Conservation (phyloP, 2,329 filamentous ascomycete genomes). For the Ophiostoma sp. region DNA sequence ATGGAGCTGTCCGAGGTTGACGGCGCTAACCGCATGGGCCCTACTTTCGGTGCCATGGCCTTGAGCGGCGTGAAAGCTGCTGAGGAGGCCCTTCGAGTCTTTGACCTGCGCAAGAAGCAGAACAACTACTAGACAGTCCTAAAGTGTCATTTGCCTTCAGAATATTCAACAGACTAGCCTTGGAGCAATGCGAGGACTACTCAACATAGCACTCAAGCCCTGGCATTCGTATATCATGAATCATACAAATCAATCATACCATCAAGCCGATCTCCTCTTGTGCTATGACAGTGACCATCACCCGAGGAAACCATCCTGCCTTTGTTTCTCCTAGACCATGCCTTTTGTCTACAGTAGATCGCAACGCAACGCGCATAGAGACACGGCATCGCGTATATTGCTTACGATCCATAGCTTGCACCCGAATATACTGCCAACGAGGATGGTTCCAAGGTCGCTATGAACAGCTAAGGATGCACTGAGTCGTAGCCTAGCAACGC, state of each 20-base stretch:
- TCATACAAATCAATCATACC: background rate
- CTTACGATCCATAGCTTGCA: background rate
- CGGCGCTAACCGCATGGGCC: constrained; percentile 86
- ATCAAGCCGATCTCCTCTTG: background rate
- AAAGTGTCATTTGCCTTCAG: background rate
- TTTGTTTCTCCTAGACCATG: too few species aligned
- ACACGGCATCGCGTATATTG: background rate
- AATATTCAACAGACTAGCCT: constrained; percentile 2
- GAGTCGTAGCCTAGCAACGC: background rate
- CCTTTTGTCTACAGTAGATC: too few species aligned
- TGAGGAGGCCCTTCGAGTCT: constrained; percentile 74
- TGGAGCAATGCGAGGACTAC: background rate
- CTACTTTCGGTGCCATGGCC: constrained; percentile 85
- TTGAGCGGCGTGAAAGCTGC: constrained; percentile 85
- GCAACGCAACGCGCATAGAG: background rate
- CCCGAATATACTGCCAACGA: background rate
- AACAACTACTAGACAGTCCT: constrained; percentile 9
- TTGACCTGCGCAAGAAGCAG: constrained; percentile 62
- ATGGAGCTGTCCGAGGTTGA: constrained; percentile 93
- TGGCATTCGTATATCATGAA: background rate
- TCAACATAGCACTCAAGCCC: background rate
- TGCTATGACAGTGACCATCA: background rate
- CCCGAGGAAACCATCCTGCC: background rate
- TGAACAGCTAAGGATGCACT: too few species aligned
- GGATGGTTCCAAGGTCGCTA: too few species aligned